These are phyloP conservation scores for Fusarium xylarioides DNA, from an alignment of 2,329 filamentous ascomycete species.

Conservation along the genomic window DNA sequence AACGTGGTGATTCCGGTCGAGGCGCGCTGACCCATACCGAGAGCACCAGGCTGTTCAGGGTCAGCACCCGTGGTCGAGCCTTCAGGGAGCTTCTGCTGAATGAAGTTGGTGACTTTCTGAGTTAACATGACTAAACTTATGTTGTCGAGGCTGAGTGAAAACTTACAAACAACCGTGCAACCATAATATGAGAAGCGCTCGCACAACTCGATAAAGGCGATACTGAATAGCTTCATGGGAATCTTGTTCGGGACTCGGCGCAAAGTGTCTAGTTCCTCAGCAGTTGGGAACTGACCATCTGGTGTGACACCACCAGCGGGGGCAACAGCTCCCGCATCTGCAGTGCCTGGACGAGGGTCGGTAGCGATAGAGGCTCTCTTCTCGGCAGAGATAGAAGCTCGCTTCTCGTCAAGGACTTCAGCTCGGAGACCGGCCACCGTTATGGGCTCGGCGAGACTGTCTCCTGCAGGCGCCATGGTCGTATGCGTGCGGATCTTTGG, in stretches of 20 bases:
- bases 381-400: conserved; percentile 42
- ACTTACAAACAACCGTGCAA: conserved; percentile 70
- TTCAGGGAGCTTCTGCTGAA: conserved; percentile 64
- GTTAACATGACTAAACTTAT: not conserved
- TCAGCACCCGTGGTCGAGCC: conserved; percentile 65
- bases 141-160: not conserved
- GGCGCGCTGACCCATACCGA: conserved; percentile 66
- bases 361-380: conserved; percentile 41
- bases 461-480: conserved; percentile 45
- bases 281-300: conserved; percentile 34
- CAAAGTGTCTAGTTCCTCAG: conserved; percentile 58
- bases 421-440: conserved; percentile 41
- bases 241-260: conserved; percentile 66
- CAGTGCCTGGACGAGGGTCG: conserved; percentile 4
- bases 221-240: conserved; percentile 67
- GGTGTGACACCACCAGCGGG: not conserved
- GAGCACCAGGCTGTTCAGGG: conserved; percentile 58
- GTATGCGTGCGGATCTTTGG: not conserved
- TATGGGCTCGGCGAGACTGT: conserved; percentile 49
- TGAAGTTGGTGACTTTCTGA: conserved; percentile 66
- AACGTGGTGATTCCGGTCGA: conserved; percentile 56
- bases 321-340: not conserved
- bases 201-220: conserved; percentile 74
- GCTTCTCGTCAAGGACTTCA: conserved; percentile 45
- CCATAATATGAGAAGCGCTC: conserved; percentile 81